A percentile compares a stretch with the other conserved stretches of the same genome.
These are phyloP conservation scores for Taphrina populina DNA, from an alignment of 1,139 yeast genomes.

Conservation along the genomic window DNA sequence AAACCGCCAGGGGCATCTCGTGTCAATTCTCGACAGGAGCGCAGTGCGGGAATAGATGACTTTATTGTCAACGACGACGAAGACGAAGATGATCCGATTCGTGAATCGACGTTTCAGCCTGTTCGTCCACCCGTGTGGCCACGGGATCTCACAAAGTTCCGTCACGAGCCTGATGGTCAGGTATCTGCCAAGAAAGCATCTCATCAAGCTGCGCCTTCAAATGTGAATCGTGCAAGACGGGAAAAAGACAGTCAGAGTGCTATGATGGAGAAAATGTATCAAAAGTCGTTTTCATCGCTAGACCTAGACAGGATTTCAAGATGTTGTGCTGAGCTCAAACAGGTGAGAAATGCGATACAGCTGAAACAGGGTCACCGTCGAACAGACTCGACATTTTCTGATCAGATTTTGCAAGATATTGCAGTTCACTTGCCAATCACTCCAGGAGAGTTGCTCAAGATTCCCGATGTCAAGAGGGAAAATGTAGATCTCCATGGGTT, in stretches of 20 bases:
- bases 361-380: slow-evolving; percentile 19
- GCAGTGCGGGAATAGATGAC: slow-evolving; percentile 9
- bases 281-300: slow-evolving; percentile 11
- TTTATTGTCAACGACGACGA: slow-evolving; percentile 13
- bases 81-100: slow-evolving; percentile 1
- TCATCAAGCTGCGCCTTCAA: not conserved
- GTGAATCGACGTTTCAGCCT: not conserved
- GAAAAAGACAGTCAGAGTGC: slow-evolving; percentile 3
- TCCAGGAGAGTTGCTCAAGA: slow-evolving; percentile 11
- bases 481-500: slow-evolving; percentile 18
- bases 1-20: slow-evolving; percentile 1
- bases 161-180: not conserved
- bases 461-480: slow-evolving; percentile 10
- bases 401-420: slow-evolving; percentile 29
- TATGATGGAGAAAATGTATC: slow-evolving; percentile 12
- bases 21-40: slow-evolving; percentile 7
- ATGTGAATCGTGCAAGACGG: slow-evolving; percentile 17
- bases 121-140: slow-evolving; percentile 12
- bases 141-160: slow-evolving; percentile 2
- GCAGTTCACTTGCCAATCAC: slow-evolving; percentile 26
- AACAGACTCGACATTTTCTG: slow-evolving; percentile 23
- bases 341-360: slow-evolving; percentile 16
- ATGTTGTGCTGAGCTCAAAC: slow-evolving; percentile 24
- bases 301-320: slow-evolving; percentile 30
- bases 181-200: not conserved